phyloP scores from a whole-genome alignment of 257 asterid species.

The Nicotiana sylvestris region DNA sequence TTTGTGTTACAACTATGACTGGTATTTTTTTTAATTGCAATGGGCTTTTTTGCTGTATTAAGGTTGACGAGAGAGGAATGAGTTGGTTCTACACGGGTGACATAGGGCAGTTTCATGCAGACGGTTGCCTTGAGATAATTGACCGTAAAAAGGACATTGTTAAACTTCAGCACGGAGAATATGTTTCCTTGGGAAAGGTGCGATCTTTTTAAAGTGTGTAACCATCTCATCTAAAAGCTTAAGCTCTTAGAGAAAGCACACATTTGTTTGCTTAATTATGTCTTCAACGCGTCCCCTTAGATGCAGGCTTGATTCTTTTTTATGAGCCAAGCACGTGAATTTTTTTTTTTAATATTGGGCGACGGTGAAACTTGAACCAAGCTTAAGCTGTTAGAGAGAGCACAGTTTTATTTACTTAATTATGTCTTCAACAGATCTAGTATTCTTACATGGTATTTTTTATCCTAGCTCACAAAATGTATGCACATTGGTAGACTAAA shows the following conservation, averaged over 20 bases:
- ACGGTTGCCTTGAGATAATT: conserved; percentile 94
- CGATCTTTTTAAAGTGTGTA: not conserved
- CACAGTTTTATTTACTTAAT: no score
- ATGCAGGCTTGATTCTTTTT: no score
- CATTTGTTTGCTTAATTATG: no score
- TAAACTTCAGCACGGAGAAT: conserved; percentile 97
- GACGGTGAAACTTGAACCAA: no score
- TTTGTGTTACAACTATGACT: not conserved
- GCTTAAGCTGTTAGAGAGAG: no score
- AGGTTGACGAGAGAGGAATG: conserved; percentile 86
- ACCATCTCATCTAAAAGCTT: no score
- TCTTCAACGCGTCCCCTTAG: no score
- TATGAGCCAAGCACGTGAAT: no score
- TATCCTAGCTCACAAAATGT: not conserved
- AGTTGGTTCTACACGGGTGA: conserved; percentile 97
- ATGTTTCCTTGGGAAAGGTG: conserved; percentile 96
- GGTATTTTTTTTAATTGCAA: not conserved
- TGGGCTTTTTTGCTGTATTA: conserved; percentile 12
- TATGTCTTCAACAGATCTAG: not conserved
- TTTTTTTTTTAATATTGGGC: no score
- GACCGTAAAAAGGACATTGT: conserved; percentile 97
- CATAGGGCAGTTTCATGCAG: conserved; percentile 76
- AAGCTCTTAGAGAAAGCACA: no score
- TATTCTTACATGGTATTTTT: not conserved
- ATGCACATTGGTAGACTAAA: not conserved